Conservation (phyloP, 352 stramenopile species). For the Stephanocyclus meneghinianus region DNA sequence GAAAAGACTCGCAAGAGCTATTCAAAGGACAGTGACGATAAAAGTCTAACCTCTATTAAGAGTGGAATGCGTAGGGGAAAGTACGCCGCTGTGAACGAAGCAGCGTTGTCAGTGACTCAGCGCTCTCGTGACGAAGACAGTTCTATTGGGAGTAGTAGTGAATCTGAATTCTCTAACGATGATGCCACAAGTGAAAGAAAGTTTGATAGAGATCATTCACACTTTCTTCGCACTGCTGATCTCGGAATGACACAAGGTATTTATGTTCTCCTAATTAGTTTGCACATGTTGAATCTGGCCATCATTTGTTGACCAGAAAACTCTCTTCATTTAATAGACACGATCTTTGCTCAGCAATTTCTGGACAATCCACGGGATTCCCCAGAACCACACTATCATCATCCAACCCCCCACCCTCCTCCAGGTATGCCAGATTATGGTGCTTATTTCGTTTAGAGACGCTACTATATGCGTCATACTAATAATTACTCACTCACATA, state of each 20-base stretch:
- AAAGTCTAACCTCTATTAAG: neutral
- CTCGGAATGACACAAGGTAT: slow-evolving; percentile 56
- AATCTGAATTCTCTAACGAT: neutral
- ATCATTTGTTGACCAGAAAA: neutral
- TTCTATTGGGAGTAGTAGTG: neutral
- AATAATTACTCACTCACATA: neutral
- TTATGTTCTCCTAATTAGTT: neutral
- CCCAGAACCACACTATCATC: slow-evolving; percentile 60
- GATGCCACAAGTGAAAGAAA: neutral
- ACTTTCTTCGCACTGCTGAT: slow-evolving; percentile 66
- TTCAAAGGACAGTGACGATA: neutral
- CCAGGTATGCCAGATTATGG: neutral
- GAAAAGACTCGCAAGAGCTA: neutral
- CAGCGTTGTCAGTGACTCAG: neutral
- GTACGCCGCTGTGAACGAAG: slow-evolving; percentile 4
- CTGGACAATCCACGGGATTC: slow-evolving; percentile 41
- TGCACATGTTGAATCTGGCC: neutral
- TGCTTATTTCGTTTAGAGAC: neutral
- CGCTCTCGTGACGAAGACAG: neutral
- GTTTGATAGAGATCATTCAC: slow-evolving; percentile 44
- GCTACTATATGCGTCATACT: neutral
- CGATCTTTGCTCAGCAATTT: slow-evolving; percentile 53
- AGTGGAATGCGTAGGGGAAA: slow-evolving; percentile 7
- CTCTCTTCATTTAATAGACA: slow-evolving; percentile 17
- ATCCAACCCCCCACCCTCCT: slow-evolving; percentile 57